phyloP scores from a whole-genome alignment of 805 yeast genomes.

The Schizosaccharomyces osmophilus region DNA sequence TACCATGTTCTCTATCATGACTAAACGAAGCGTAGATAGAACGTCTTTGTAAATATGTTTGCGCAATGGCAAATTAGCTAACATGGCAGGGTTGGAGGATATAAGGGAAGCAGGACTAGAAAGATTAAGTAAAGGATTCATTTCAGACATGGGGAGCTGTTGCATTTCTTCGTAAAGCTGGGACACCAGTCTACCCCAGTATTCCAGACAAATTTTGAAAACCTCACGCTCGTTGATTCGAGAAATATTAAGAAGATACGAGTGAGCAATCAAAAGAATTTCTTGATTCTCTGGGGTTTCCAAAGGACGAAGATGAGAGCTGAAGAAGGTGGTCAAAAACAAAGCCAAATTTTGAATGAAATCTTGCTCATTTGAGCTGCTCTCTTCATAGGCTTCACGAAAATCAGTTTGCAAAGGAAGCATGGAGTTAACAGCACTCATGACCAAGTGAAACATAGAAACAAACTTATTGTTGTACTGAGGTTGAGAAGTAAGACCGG shows the following conservation, averaged over 20 bases:
- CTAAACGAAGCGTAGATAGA: slow-evolving; percentile 61
- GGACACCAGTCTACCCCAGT: slow-evolving; percentile 73
- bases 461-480: slow-evolving; percentile 32
- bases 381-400: slow-evolving; percentile 43
- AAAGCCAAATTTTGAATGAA: slow-evolving; percentile 86
- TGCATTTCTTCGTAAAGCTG: slow-evolving; percentile 70
- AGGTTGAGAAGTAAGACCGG: slow-evolving; percentile 33
- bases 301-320: slow-evolving; percentile 40
- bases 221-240: slow-evolving; percentile 86
- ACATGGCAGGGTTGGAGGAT: slow-evolving; percentile 59
- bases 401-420: slow-evolving; percentile 28
- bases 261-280: slow-evolving; percentile 45
- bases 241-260: slow-evolving; percentile 61
- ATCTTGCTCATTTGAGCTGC: slow-evolving; percentile 68
- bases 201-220: slow-evolving; percentile 84
- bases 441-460: neutral
- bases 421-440: neutral
- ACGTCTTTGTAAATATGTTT: slow-evolving; percentile 62
- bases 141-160: slow-evolving; percentile 42
- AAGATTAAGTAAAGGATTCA: slow-evolving; percentile 56
- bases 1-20: slow-evolving; percentile 93
- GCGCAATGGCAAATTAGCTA: slow-evolving; percentile 61
- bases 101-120: slow-evolving; percentile 15
- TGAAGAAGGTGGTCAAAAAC: slow-evolving; percentile 65
- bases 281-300: slow-evolving; percentile 28